Conservation (phyloP, 257 asterid species). For the Solanum chmielewskii region DNA sequence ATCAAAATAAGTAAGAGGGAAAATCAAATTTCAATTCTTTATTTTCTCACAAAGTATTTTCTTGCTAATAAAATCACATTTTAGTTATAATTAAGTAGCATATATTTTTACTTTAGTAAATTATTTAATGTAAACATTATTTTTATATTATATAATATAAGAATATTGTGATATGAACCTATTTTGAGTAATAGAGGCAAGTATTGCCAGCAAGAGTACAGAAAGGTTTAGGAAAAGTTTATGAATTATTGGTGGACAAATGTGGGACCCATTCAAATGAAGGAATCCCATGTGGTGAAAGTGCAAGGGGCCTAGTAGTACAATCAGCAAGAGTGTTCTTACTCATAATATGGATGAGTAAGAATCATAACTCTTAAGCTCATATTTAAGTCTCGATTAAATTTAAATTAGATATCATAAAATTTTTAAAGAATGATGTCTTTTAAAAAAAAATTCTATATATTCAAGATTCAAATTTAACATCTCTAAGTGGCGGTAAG, state of each 20-base stretch:
- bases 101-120: background rate
- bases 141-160: no score
- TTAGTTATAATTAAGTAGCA: background rate
- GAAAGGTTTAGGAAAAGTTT: background rate
- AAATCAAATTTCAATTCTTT: background rate
- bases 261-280: background rate
- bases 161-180: background rate
- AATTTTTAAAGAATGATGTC: no score
- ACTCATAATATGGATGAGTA: background rate
- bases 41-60: background rate
- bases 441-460: no score
- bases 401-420: no score
- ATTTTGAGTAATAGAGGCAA: background rate
- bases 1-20: background rate
- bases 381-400: no score
- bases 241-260: background rate
- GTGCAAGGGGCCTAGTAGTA: background rate
- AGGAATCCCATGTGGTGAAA: background rate
- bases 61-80: background rate
- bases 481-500: no score
- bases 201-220: background rate
- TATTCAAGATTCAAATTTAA: background rate
- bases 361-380: background rate
- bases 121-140: background rate
- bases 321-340: background rate